These are phyloP conservation scores for Kodamaea arcana DNA, from an alignment of 1,139 yeast species.

Conservation along the genomic window DNA sequence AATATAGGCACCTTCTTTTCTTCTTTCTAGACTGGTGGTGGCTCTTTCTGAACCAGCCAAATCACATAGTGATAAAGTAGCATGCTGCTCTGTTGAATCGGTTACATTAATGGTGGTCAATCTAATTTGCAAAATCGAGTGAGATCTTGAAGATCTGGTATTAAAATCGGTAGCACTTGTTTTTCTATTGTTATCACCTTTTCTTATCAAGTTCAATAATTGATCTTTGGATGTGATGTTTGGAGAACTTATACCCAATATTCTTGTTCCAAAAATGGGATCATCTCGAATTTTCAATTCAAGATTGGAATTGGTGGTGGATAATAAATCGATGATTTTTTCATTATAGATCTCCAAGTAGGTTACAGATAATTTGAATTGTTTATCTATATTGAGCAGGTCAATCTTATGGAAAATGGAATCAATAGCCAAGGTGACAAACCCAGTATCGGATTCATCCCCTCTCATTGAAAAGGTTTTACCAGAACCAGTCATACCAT, in stretches of 20 bases:
- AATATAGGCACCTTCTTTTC: slow-evolving; percentile 90
- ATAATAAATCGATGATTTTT: slow-evolving; percentile 68
- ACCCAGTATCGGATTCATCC: slow-evolving; percentile 61
- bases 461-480: slow-evolving; percentile 93
- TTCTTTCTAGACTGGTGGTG: slow-evolving; percentile 70
- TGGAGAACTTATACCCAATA: slow-evolving; percentile 70
- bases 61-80: slow-evolving; percentile 85
- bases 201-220: slow-evolving; percentile 53
- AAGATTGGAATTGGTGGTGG: slow-evolving; percentile 15
- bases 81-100: slow-evolving; percentile 41
- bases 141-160: slow-evolving; percentile 82
- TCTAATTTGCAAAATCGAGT: slow-evolving; percentile 78
- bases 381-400: slow-evolving; percentile 13
- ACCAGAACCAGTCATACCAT: slow-evolving; percentile 96
- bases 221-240: slow-evolving; percentile 55
- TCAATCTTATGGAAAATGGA: slow-evolving; percentile 55
- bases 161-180: slow-evolving; percentile 91
- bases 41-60: slow-evolving; percentile 96
- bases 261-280: slow-evolving; percentile 64
- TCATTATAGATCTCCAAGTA: slow-evolving; percentile 92
- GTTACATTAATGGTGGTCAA: slow-evolving; percentile 42
- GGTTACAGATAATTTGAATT: slow-evolving; percentile 52
- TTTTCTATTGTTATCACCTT: slow-evolving; percentile 71
- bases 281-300: slow-evolving; percentile 79
- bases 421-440: slow-evolving; percentile 69